Conservation (phyloP, 2,329 filamentous ascomycete species). For the Karstenula rhodostoma region DNA sequence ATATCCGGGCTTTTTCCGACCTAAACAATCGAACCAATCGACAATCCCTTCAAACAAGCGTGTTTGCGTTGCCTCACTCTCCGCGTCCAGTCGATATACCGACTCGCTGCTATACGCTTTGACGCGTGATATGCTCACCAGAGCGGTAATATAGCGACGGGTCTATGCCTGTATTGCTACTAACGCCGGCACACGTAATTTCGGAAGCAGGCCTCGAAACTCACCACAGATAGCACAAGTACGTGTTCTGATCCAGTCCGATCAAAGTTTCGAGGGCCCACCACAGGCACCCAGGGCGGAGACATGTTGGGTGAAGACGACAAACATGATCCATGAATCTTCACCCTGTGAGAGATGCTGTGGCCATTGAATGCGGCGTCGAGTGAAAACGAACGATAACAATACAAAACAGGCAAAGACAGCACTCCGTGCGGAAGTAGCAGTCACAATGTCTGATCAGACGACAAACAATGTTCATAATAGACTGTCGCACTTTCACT, state of each 20-base stretch:
- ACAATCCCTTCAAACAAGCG: background rate
- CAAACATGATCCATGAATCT: background rate
- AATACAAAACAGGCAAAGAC: background rate
- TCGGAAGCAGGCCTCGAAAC: background rate
- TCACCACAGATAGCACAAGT: background rate
- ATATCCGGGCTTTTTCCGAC: background rate
- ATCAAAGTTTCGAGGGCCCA: no score
- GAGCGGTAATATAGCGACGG: background rate
- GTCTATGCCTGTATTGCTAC: background rate
- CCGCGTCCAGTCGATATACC: background rate
- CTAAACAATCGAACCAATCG: conserved; percentile 1
- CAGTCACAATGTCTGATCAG: background rate
- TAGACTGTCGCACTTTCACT: background rate
- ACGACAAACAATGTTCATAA: background rate
- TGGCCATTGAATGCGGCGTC: background rate
- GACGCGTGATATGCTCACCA: background rate
- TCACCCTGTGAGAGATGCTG: background rate
- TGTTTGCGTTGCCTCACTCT: background rate
- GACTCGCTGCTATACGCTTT: conserved; percentile 1
- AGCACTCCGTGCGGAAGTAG: background rate
- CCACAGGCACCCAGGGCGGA: background rate
- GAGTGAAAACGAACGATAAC: background rate
- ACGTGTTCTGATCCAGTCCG: background rate
- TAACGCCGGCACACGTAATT: background rate
- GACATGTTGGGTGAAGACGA: background rate